A percentile compares a stretch with the other conserved stretches of the same genome.
phyloP scores from a whole-genome alignment of 306 rosid species.

The Lagenaria siceraria region DNA sequence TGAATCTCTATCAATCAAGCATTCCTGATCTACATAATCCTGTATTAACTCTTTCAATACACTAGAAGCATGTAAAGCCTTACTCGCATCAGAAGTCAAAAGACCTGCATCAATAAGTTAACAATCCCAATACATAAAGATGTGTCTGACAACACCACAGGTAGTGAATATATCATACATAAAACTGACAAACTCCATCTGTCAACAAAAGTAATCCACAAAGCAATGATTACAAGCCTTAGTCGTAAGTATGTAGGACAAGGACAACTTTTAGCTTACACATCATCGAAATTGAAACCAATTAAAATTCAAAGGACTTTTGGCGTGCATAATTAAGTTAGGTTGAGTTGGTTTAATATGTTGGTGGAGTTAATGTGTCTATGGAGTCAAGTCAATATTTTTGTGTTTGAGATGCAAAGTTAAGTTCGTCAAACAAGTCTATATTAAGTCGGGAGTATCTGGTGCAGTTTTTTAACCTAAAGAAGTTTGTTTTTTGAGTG shows the following conservation, averaged over 20 bases:
- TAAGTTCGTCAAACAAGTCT: too few species aligned
- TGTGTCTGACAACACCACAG: not conserved
- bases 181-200: not conserved
- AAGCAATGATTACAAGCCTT: not conserved
- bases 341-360: too few species aligned
- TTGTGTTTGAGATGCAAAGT: too few species aligned
- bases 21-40: constrained; percentile 23
- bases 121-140: not conserved
- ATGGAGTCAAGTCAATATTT: too few species aligned
- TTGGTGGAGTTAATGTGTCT: too few species aligned
- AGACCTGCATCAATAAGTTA: constrained; percentile 41
- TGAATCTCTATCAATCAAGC: constrained; percentile 22
- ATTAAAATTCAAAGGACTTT: not conserved
- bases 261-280: not conserved
- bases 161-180: not conserved
- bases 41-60: constrained; percentile 53
- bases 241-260: not conserved
- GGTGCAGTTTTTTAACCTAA: too few species aligned
- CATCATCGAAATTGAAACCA: not conserved
- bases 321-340: too few species aligned
- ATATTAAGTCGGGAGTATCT: too few species aligned
- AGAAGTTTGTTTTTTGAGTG: too few species aligned
- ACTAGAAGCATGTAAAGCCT: constrained; percentile 53
- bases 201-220: not conserved
- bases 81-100: constrained; percentile 42